Evolutionary conservation across 257 asterid genomes (phyloP), one percentile per base, ranked within the genome.

Genomic region (Prunella vulgaris): DNA sequence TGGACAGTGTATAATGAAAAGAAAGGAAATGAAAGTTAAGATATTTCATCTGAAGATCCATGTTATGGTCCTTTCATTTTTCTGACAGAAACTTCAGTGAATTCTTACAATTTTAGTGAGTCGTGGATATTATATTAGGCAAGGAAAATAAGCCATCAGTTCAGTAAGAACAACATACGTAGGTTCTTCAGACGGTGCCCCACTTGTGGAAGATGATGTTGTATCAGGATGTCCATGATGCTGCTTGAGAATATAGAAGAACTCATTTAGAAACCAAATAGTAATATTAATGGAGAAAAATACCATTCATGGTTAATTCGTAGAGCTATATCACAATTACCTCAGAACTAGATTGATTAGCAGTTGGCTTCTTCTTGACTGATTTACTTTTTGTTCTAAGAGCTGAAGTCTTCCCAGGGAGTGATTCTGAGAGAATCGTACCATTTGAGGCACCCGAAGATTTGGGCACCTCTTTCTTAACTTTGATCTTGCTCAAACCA

Each of bases 381-480:
- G 88, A 74, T 64, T 77, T 78, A 66, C 70, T 70, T 64, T 78
- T 80, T 10, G 73, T 69, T 73, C 42, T 69, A 14, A 52, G 71
- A 66, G 78, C 74, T 63, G 49, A 15, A 37, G 52, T 10, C 66
- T 44, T 78, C 61, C 65, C 75, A 17, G 71, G 64, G 51, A 65
- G 77, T 54, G 81, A 69, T 17, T 78, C 80, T 27, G 74, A 70
- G 68, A 74, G 74, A 53, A 40, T 7, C 22, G 67, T 71, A 70
- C 85, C 85, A 66, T 82, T 84, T 74, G 87, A 82, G 71, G 80
- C 67, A 57, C 24, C 66, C n/a, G 84, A 76, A 66, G 81, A 13
- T 76, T 69, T 77, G 15, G 58, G 49, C 18, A 42, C 60, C 54
- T 51, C 83, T 74, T 75, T 80, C 30, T 76, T 79, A 58, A 80